Evolutionary conservation across 441 rosid genomes (phyloP), one percentile per base, ranked within the genome.

Genomic region (Viola pubescens): DNA sequence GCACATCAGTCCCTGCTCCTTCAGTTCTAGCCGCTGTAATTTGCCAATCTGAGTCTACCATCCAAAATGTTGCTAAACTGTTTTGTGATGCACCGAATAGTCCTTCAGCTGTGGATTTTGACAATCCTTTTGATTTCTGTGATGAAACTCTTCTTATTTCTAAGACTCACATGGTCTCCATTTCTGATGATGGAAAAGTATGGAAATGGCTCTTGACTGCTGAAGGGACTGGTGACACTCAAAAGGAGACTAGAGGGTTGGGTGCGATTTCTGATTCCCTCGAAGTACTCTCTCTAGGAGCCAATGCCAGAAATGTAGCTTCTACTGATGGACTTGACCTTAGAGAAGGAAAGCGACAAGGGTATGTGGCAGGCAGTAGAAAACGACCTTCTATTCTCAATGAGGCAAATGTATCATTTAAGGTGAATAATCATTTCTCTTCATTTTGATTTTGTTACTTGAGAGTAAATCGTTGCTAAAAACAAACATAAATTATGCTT

Each of bases 141-240:
- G 96, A 89, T 55, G 84, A 89, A 62, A 77, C 85, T 60, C 77
- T 79, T 72, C 82, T 79, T 73, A 79, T 77, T 68, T 79, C 86
- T 37, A 84, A 84, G 79, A 82, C 91, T 26, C 79, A 71, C 63
- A 54, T 92, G 69, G 69, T 89, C 62, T 87, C 96, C 72, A 83
- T 92, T 68, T 87, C 98, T 67, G 97, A 92, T 68, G 97, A 92
- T 68, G 96, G 98, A 58, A 92, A 88, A 82, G 68, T 87, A 60
- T 89, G 97, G 97, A 86, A 78, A 73, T 92, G 98, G 98, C 87
- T 87, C 68, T 71, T 89, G 78, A 87, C 85, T 63, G 84, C 85
- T 66, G 90, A 92, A 85, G 89, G 86, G 66, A 72, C 74, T 59
- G 83, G 71, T 52, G 88, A 80, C 56, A 60, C 57, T 56, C 78